Evolutionary conservation across 495 filamentous ascomycete genomes (phyloP).

Genomic region (Talaromyces thailandensis): DNA sequence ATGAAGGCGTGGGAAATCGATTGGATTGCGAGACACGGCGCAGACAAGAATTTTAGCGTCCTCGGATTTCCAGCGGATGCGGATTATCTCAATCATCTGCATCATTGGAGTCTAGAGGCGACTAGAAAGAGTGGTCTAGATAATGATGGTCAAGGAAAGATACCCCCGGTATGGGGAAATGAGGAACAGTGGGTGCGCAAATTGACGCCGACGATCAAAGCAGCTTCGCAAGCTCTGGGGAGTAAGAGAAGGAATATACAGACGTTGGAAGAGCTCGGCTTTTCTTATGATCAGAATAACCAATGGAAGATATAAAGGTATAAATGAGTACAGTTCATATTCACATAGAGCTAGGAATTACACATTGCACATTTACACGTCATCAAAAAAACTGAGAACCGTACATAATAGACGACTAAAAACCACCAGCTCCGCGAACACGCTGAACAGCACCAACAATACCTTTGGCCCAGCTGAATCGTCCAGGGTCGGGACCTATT

Average conservation of each 20-base stretch:
- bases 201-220: conserved; percentile 44
- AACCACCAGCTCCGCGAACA: conserved; percentile 52
- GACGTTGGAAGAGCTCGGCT: conserved; percentile 50
- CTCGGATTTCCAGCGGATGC: conserved; percentile 68
- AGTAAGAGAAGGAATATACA: conserved; percentile 39
- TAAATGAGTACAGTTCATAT: neutral
- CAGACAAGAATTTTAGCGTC: conserved; percentile 49
- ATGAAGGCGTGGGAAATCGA: conserved; percentile 60
- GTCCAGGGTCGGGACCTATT: conserved; percentile 49
- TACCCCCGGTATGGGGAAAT: conserved; percentile 56
- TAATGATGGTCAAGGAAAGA: conserved; percentile 48
- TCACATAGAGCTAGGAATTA: neutral
- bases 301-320: neutral
- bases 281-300: conserved; percentile 12
- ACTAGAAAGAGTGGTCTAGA: conserved; percentile 25
- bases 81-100: conserved; percentile 65
- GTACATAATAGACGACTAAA: conserved; percentile 14
- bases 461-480: conserved; percentile 54
- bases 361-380: neutral
- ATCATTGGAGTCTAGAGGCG: conserved; percentile 50
- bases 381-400: neutral
- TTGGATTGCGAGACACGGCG: conserved; percentile 30
- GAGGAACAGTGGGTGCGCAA: conserved; percentile 56
- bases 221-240: conserved; percentile 33
- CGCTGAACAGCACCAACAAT: conserved; percentile 52